phyloP scores from a whole-genome alignment of 768 basidiomycete genomes.

The Antrodiella citrinella region DNA sequence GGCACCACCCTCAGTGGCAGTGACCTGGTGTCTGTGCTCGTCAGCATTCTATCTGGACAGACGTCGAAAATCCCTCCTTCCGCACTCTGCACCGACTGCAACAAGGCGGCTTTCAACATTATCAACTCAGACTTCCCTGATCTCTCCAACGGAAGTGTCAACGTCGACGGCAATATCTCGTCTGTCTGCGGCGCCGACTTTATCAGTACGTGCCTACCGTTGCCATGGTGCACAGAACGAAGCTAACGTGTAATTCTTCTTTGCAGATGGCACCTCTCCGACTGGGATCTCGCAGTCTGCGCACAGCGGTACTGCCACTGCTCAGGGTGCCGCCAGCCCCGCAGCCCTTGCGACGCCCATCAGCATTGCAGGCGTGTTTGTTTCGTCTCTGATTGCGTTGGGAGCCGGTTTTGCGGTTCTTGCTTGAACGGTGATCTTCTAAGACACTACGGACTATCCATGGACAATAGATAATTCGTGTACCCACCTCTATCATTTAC shows the following conservation, averaged over 20 bases:
- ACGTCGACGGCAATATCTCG: conserved; percentile 8
- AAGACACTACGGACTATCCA: background rate
- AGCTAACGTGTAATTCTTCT: background rate
- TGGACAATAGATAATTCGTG: background rate
- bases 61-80: conserved; percentile 16
- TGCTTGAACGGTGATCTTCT: conserved; percentile 6
- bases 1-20: conserved; percentile 17
- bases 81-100: conserved; percentile 27
- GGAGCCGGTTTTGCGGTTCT: conserved; percentile 15
- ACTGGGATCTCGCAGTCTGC: conserved; percentile 20
- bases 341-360: conserved; percentile 7
- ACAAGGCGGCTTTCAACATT: conserved; percentile 24
- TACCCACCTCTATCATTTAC: too few species aligned
- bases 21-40: conserved; percentile 9
- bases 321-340: conserved; percentile 7
- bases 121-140: conserved; percentile 16
- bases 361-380: conserved; percentile 6
- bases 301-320: conserved; percentile 6
- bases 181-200: conserved; percentile 24
- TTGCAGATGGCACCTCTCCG: conserved; percentile 21
- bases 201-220: background rate
- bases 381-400: conserved; percentile 10
- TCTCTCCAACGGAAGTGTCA: conserved; percentile 6
- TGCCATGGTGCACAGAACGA: conserved; percentile 11
- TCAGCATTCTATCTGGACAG: conserved; percentile 6